Conservation (phyloP, 1,139 yeast species). For the Suhomyces maxii region DNA sequence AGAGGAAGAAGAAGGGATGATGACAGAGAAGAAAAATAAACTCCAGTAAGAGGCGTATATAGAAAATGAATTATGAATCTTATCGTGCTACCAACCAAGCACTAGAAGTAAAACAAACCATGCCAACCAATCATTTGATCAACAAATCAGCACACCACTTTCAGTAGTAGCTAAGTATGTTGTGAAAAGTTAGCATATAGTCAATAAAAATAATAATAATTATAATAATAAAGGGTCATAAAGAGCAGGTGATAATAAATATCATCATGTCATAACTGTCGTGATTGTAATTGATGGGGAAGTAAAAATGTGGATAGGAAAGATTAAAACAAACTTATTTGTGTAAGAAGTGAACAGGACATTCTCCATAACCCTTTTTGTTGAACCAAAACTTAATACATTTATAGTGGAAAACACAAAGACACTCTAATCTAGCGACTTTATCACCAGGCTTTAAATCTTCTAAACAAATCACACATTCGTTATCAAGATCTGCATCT, state of each 20-base stretch:
- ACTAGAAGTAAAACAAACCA: neutral
- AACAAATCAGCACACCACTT: too few relatives aligned
- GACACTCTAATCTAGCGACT: slow-evolving; percentile 89
- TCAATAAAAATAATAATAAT: too few relatives aligned
- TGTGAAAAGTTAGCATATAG: neutral
- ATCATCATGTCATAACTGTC: too few relatives aligned
- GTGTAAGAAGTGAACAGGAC: slow-evolving; percentile 71
- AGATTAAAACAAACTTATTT: slow-evolving; percentile 15
- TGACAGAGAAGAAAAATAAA: slow-evolving; percentile 23
- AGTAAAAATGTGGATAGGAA: neutral
- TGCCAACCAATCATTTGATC: neutral
- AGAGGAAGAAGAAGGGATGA: slow-evolving; percentile 22
- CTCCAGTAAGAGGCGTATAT: neutral
- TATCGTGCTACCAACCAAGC: neutral
- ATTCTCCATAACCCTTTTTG: slow-evolving; percentile 79
- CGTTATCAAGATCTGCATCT: slow-evolving; percentile 47
- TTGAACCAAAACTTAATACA: slow-evolving; percentile 92
- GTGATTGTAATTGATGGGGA: too few relatives aligned
- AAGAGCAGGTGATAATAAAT: too few relatives aligned
- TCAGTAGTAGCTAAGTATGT: too few relatives aligned
- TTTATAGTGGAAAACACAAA: slow-evolving; percentile 88
- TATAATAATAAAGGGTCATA: neutral
- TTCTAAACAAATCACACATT: slow-evolving; percentile 93
- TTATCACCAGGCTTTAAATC: slow-evolving; percentile 82
- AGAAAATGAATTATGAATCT: neutral